These are phyloP conservation scores for Dactylellina haptotyla DNA, from an alignment of 2,329 filamentous ascomycete genomes.

Conservation along the genomic window DNA sequence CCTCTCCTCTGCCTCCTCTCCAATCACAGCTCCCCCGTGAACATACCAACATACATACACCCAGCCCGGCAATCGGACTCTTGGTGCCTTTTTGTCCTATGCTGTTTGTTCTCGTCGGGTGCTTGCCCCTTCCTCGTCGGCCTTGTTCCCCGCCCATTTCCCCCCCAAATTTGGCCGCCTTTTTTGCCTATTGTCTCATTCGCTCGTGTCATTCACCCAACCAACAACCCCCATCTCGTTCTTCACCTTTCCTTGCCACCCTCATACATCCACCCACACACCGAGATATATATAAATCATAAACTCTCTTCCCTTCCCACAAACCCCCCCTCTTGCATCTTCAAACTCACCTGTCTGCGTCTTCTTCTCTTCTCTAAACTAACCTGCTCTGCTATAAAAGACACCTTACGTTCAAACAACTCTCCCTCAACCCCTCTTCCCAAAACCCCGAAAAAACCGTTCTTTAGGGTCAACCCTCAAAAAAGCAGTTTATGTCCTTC, in stretches of 20 bases:
- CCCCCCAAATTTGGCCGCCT: not conserved
- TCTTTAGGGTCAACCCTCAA: conserved; percentile 32
- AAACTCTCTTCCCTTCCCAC: not conserved
- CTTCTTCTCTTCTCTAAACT: not conserved
- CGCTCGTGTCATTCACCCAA: not conserved
- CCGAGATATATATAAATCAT: conserved; percentile 3
- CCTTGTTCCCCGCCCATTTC: conserved; percentile 2
- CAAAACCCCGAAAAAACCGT: conserved; percentile 20
- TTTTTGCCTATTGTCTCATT: not conserved
- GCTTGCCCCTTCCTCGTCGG: not conserved
- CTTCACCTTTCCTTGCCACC: conserved; percentile 22
- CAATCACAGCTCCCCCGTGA: not conserved
- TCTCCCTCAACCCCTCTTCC: not conserved
- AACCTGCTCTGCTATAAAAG: conserved; percentile 6
- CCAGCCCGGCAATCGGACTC: too few relatives aligned
- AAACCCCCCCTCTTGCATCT: not conserved
- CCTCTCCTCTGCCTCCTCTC: not conserved
- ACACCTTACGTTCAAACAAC: conserved; percentile 2
- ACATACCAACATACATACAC: too few relatives aligned
- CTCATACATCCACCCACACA: not conserved
- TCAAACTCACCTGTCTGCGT: not conserved
- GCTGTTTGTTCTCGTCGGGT: too few relatives aligned
- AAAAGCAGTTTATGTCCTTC: conserved; percentile 88
- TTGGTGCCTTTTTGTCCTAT: too few relatives aligned
- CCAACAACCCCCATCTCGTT: conserved; percentile 4